phyloP scores from a whole-genome alignment of 257 asterid genomes.

The Solanum chmielewskii region DNA sequence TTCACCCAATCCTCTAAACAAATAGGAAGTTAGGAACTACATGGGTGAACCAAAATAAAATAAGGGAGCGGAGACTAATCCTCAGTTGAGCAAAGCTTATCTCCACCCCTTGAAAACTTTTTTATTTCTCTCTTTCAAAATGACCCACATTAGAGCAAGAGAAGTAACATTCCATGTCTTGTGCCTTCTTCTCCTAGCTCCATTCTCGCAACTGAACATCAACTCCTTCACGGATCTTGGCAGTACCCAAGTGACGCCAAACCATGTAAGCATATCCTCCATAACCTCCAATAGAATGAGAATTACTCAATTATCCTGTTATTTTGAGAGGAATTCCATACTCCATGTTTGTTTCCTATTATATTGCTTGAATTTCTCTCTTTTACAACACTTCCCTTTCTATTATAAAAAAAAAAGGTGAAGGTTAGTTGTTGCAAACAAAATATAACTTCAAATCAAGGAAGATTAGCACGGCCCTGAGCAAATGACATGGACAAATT shows the following conservation, averaged over 20 bases:
- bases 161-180: no score
- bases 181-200: neutral
- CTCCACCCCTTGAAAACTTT: no score
- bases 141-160: no score
- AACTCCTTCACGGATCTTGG: neutral
- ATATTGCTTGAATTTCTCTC: neutral
- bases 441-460: neutral
- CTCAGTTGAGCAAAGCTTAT: no score
- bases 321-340: neutral
- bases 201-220: rapidly evolving
- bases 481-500: neutral
- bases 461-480: neutral
- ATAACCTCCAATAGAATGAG: neutral
- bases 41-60: no score
- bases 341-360: neutral
- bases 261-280: neutral
- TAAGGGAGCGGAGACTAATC: no score
- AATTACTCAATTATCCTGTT: neutral
- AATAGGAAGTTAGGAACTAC: no score
- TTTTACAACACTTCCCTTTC: neutral
- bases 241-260: neutral
- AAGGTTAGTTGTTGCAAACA: neutral
- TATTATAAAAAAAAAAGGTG: neutral
- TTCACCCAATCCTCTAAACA: no score
- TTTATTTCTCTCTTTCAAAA: no score